phyloP scores from a whole-genome alignment of 2,329 filamentous ascomycete genomes.

The Acrodontium crateriforme region DNA sequence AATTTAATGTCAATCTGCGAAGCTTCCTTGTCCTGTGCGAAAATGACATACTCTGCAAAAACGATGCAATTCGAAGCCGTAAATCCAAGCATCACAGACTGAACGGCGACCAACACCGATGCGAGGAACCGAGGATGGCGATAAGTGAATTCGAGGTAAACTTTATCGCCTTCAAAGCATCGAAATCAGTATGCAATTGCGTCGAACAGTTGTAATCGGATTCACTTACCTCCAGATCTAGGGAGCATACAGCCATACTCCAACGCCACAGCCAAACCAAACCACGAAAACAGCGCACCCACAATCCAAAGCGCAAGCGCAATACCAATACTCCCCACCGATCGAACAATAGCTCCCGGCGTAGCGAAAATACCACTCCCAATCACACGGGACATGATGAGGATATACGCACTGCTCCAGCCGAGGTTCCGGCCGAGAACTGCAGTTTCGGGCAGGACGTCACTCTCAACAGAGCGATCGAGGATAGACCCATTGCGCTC shows the following conservation, averaged over 20 bases:
- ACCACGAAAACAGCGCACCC: conserved; percentile 47
- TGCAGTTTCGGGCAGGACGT: not conserved
- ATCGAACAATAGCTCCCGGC: conserved; percentile 42
- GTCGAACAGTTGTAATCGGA: no score
- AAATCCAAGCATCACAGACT: conserved; percentile 50
- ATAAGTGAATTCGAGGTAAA: conserved; percentile 53
- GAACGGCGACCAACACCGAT: conserved; percentile 46
- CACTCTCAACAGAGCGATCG: no score
- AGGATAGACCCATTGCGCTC: no score
- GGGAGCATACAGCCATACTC: conserved; percentile 54
- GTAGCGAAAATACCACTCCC: conserved; percentile 56
- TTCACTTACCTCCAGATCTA: conserved; percentile 43
- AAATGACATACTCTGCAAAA: conserved; percentile 57
- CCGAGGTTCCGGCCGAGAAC: conserved; percentile 14
- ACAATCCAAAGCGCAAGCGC: conserved; percentile 50
- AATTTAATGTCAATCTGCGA: conserved; percentile 52
- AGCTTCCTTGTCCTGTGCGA: conserved; percentile 49
- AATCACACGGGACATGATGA: conserved; percentile 52
- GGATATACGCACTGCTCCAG: conserved; percentile 41
- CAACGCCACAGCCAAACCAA: conserved; percentile 50
- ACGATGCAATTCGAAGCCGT: conserved; percentile 54
- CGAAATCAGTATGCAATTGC: no score
- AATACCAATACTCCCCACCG: conserved; percentile 48
- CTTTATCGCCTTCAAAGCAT: no score
- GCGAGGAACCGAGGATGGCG: conserved; percentile 46